phyloP scores from a whole-genome alignment of 495 filamentous ascomycete genomes.

The Penicillium cataractarum region DNA sequence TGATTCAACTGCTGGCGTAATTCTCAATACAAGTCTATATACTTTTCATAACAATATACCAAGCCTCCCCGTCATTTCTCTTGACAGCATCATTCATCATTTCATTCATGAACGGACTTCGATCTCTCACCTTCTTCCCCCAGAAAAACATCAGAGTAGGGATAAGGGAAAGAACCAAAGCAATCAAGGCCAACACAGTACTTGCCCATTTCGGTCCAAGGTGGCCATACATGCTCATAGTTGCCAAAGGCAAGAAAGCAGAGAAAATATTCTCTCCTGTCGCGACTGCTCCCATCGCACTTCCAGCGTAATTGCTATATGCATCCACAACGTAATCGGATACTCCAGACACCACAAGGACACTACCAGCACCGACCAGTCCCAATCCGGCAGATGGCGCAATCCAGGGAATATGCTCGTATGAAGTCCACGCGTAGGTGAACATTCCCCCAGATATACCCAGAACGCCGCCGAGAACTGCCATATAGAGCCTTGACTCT shows the following conservation, averaged over 20 bases:
- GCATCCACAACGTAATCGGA: slow-evolving; percentile 38
- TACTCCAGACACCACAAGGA: slow-evolving; percentile 32
- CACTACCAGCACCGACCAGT: slow-evolving; percentile 36
- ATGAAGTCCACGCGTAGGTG: slow-evolving; percentile 43
- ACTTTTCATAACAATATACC: no score
- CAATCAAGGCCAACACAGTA: slow-evolving; percentile 42
- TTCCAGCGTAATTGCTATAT: slow-evolving; percentile 36
- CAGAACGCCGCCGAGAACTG: slow-evolving; percentile 32
- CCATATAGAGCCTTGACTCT: slow-evolving; percentile 39
- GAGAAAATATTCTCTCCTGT: slow-evolving; percentile 42
- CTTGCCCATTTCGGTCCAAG: slow-evolving; percentile 50
- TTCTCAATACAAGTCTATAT: no score
- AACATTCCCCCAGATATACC: slow-evolving; percentile 44
- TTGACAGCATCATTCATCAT: no score
- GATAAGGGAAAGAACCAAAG: slow-evolving; percentile 34
- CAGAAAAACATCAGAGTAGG: slow-evolving; percentile 35
- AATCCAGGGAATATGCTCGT: slow-evolving; percentile 36
- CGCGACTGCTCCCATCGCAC: slow-evolving; percentile 37
- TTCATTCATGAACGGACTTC: slow-evolving; percentile 40
- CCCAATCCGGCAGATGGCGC: slow-evolving; percentile 39
- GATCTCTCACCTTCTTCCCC: slow-evolving; percentile 30
- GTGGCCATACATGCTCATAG: slow-evolving; percentile 42
- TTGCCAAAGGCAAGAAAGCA: slow-evolving; percentile 43
- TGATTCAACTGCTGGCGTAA: no score
- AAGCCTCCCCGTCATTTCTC: no score